Evolutionary conservation across 805 yeast genomes (phyloP).

Genomic region (Ogataea angusta): DNA sequence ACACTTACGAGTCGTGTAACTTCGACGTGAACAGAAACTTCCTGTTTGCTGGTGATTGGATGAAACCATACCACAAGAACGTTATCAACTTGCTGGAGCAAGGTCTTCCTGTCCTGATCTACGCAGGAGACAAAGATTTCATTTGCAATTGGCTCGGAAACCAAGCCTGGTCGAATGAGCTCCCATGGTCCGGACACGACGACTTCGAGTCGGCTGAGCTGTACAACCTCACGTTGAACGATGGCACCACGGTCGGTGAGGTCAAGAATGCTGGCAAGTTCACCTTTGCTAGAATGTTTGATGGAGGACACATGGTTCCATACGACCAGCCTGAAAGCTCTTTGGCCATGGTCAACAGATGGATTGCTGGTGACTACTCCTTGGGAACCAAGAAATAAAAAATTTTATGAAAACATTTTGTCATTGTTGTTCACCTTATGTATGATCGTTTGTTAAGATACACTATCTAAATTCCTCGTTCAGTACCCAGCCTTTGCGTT

Average conservation of each 20-base stretch:
- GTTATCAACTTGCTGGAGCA: slow-evolving; percentile 59
- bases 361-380: slow-evolving; percentile 61
- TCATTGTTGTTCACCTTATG: background rate
- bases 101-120: slow-evolving; percentile 75
- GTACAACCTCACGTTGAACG: slow-evolving; percentile 27
- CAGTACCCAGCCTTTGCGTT: slow-evolving; percentile 59
- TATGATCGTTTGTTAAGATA: slow-evolving; percentile 2
- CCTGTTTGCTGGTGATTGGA: slow-evolving; percentile 60
- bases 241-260: slow-evolving; percentile 56
- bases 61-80: slow-evolving; percentile 58
- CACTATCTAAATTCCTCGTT: slow-evolving; percentile 47
- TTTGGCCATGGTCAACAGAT: slow-evolving; percentile 65
- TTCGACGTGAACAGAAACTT: slow-evolving; percentile 49
- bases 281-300: slow-evolving; percentile 72
- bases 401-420: background rate
- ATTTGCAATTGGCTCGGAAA: slow-evolving; percentile 94
- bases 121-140: slow-evolving; percentile 94
- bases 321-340: slow-evolving; percentile 78
- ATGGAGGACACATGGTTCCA: slow-evolving; percentile 94
- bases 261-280: slow-evolving; percentile 68
- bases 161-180: slow-evolving; percentile 71
- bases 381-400: slow-evolving; percentile 27
- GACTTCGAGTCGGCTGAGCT: slow-evolving; percentile 28
- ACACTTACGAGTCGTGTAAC: slow-evolving; percentile 49
- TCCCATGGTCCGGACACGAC: slow-evolving; percentile 56